These are phyloP conservation scores for Lepiota brunneoincarnata DNA, from an alignment of 768 basidiomycete genomes.

Conservation along the genomic window DNA sequence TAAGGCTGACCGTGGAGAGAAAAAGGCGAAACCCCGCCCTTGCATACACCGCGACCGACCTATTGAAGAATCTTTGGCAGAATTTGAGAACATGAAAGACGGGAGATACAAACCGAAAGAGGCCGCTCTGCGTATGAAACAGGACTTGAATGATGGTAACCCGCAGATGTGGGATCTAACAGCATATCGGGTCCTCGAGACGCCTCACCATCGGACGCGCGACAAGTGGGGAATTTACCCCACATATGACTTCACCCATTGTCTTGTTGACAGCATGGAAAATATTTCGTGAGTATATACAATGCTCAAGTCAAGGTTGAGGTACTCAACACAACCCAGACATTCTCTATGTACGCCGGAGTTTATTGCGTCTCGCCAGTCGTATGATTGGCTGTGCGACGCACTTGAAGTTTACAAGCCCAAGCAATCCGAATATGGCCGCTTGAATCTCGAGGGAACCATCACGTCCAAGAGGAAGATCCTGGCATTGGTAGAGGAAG, in stretches of 20 bases:
- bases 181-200: constrained; percentile 89
- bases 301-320: no score
- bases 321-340: constrained; percentile 35
- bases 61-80: constrained; percentile 78
- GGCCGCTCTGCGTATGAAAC: constrained; percentile 95
- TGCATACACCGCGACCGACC: constrained; percentile 88
- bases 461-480: constrained; percentile 98
- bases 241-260: constrained; percentile 98
- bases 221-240: constrained; percentile 97
- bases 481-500: constrained; percentile 78
- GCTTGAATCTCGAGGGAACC: constrained; percentile 89
- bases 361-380: constrained; percentile 93
- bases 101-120: constrained; percentile 91
- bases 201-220: constrained; percentile 90
- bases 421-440: constrained; percentile 93
- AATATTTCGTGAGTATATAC: constrained; percentile 90
- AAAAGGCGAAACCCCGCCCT: constrained; percentile 74
- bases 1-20: constrained; percentile 82
- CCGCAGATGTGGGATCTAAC: constrained; percentile 99
- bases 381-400: constrained; percentile 99
- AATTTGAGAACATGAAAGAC: constrained; percentile 91
- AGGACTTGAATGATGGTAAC: constrained; percentile 88
- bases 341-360: constrained; percentile 97
- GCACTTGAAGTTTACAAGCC: constrained; percentile 97
- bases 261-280: constrained; percentile 96